Evolutionary conservation across 2,329 filamentous ascomycete species (phyloP), one percentile per base, ranked within the genome.

Genomic region (Alternaria hordeiaustralica): DNA sequence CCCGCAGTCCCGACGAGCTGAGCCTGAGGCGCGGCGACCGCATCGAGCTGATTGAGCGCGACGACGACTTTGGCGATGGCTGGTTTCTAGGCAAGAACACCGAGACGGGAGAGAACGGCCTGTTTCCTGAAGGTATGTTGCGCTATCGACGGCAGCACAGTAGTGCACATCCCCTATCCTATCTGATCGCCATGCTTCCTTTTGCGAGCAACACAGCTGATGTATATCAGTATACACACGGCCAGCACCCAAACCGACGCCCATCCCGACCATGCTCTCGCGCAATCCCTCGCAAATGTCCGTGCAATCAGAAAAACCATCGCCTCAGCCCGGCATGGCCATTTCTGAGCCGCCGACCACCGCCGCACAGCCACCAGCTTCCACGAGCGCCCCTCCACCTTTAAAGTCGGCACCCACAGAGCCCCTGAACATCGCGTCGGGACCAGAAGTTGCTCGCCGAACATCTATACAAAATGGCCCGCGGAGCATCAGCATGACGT

Each of bases 1-100:
- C 95, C 61, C 90, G 96, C 71, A 96, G 94, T 80, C 91, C 92
- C 61, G 96, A 99, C 82, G 96, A 99, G 85, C 86, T 99, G 76
- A 96, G 89, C 72, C 86, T 99, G 69, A 85, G 88, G 59, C 96
- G 96, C 76, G 94, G 92, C 72, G 92, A 96, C 75, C 89, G 91
- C 67, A 90, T 96, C 65, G 91, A 95, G 82, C 83, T 96, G 66
- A 88, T 95, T 68, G 92, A 96, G 82, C 87, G 92, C 74, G 92
- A 96, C 78, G 92, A 96, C 78, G 92, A 96, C 78, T 96, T 96
- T 79, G 92, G 92, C 65, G 92, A 96, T 80, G 92, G 93, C 58
- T 94, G 92, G 92, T 96, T 92, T 77, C 79, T 95, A 74, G 88
- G 92, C 65, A 88, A 88, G 74, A 92, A 95, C 80, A 81, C 93